Evolutionary conservation across 2,329 filamentous ascomycete genomes (phyloP).

Genomic region (Calonectria pteridis): DNA sequence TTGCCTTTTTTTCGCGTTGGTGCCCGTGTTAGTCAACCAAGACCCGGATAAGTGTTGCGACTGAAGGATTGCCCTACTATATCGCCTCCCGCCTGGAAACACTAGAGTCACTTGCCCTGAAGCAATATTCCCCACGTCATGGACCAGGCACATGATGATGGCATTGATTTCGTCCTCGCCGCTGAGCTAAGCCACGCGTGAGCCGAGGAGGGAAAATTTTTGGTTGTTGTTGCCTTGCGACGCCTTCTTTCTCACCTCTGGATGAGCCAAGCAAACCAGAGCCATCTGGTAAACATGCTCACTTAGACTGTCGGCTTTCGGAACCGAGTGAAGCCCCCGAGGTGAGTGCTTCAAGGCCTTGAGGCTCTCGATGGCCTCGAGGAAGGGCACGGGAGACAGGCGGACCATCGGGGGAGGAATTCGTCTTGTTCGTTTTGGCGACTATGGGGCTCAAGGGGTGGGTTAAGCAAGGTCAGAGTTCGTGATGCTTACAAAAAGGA

Average conservation of each 20-base stretch:
- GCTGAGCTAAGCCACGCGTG: constrained; percentile 1
- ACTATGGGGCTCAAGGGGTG: not conserved
- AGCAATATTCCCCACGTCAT: constrained; percentile 24
- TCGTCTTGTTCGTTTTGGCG: not conserved
- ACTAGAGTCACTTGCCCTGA: constrained; percentile 24
- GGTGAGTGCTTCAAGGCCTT: constrained; percentile 23
- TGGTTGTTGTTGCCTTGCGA: not conserved
- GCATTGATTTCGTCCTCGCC: constrained; percentile 22
- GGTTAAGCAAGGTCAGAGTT: constrained; percentile 4
- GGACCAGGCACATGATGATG: constrained; percentile 25
- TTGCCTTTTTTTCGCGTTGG: not conserved
- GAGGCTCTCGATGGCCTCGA: constrained; percentile 31
- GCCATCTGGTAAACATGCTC: constrained; percentile 31
- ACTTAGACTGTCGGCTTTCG: constrained; percentile 23
- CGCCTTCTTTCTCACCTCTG: constrained; percentile 15
- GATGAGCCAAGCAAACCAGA: constrained; percentile 27
- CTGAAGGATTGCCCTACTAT: not conserved
- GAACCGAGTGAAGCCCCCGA: not conserved
- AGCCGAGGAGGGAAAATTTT: not conserved
- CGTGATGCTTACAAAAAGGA: constrained; percentile 14
- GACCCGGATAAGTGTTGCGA: not conserved
- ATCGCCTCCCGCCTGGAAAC: not conserved
- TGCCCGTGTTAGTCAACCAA: not conserved
- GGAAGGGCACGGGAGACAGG: constrained; percentile 17
- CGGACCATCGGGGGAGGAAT: constrained; percentile 1